Evolutionary conservation across 78 protist genomes (phyloP).

Genomic region (Emiliania huxleyi): DNA sequence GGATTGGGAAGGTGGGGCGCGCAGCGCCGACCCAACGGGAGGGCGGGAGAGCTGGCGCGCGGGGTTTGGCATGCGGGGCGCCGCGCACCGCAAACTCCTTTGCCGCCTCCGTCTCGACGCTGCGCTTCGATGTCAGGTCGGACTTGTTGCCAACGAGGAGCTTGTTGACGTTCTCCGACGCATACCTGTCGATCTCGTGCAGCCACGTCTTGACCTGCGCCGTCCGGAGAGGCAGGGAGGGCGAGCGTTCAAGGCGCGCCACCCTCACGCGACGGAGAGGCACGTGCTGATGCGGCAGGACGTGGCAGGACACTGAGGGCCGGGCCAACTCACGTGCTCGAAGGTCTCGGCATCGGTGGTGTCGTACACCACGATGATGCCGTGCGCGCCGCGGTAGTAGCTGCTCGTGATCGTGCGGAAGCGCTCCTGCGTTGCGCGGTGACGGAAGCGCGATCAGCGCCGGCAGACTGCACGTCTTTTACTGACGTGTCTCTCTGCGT

Average conservation of each 20-base stretch:
- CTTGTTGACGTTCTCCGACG: constrained; percentile 97
- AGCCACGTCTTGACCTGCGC: constrained; percentile 88
- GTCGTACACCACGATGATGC: constrained; percentile 94
- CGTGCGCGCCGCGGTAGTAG: constrained; percentile 98
- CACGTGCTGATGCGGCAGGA: too few relatives aligned
- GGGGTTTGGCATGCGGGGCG: too few relatives aligned
- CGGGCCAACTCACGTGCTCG: constrained; percentile 71
- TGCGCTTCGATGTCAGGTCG: constrained; percentile 89
- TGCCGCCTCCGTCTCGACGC: constrained; percentile 62
- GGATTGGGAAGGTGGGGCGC: too few relatives aligned
- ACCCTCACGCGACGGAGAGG: too few relatives aligned
- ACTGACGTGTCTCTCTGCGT: too few relatives aligned
- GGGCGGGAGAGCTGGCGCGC: too few relatives aligned
- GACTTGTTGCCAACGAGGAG: constrained; percentile 99
- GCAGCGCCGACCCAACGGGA: too few relatives aligned
- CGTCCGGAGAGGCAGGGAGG: background rate
- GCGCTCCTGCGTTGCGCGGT: constrained; percentile 95
- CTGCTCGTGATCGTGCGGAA: constrained; percentile 93
- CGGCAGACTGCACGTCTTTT: too few relatives aligned
- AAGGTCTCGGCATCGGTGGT: constrained; percentile 88
- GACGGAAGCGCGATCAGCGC: too few relatives aligned
- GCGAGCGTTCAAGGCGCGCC: too few relatives aligned
- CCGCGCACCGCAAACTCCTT: constrained; percentile 25
- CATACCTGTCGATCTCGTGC: constrained; percentile 76
- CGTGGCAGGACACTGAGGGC: too few relatives aligned